phyloP scores from a whole-genome alignment of 2,329 filamentous ascomycete genomes.

The Hirsutella minnesotensis region DNA sequence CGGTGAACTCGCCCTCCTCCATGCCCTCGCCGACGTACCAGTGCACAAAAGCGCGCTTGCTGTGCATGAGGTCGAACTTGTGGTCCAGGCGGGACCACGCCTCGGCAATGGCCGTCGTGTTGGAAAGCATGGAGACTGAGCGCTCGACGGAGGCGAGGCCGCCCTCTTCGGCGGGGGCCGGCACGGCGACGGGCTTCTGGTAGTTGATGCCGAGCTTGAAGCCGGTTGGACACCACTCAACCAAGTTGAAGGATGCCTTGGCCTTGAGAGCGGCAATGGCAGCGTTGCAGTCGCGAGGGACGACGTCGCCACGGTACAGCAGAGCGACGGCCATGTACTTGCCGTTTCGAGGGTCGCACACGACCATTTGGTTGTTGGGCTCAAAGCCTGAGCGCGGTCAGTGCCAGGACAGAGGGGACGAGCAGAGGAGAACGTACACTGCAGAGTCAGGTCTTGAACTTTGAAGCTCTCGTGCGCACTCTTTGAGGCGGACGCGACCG shows the following conservation, averaged over 20 bases:
- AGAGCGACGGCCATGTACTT: conserved; percentile 69
- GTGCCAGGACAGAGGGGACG: conserved; percentile 3
- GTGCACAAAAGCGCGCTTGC: conserved; percentile 65
- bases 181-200: conserved; percentile 52
- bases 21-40: conserved; percentile 84
- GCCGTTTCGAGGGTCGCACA: conserved; percentile 61
- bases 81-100: conserved; percentile 61
- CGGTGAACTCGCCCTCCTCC: conserved; percentile 85
- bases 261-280: conserved; percentile 58
- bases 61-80: conserved; percentile 72
- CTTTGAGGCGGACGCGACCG: conserved; percentile 60
- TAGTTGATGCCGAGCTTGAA: conserved; percentile 71
- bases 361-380: conserved; percentile 70
- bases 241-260: conserved; percentile 61
- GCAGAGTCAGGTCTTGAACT: conserved; percentile 64
- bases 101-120: conserved; percentile 63
- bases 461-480: conserved; percentile 82
- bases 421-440: conserved; percentile 40
- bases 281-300: conserved; percentile 56
- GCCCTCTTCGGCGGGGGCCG: conserved; percentile 39
- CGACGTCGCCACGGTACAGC: conserved; percentile 60
- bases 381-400: conserved; percentile 47
- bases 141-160: conserved; percentile 51
- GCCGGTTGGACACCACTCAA: conserved; percentile 65
- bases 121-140: conserved; percentile 60